These are phyloP conservation scores for Leishmania arabica DNA, from an alignment of 208 protist species.

Conservation along the genomic window DNA sequence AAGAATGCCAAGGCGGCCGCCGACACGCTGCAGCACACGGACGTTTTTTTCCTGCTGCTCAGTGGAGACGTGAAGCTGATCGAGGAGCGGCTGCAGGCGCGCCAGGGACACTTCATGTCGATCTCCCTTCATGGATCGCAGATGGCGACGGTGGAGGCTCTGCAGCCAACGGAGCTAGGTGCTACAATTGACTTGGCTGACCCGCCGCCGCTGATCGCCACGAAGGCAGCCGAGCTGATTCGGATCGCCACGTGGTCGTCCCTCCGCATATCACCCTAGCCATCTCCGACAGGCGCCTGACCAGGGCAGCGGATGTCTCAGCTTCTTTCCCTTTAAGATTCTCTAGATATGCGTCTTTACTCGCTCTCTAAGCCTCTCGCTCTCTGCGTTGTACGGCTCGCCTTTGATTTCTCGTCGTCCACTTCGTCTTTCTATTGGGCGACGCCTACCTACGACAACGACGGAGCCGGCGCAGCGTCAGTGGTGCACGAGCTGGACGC, in stretches of 20 bases:
- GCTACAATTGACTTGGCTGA: constrained; percentile 32
- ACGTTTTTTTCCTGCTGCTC: constrained; percentile 65
- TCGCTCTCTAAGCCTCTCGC: not conserved
- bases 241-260: not conserved
- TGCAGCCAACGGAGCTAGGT: constrained; percentile 43
- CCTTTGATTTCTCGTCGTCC: too few relatives aligned
- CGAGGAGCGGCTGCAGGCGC: constrained; percentile 34
- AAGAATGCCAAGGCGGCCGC: not conserved
- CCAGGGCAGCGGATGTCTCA: too few relatives aligned
- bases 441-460: not conserved
- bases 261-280: not conserved
- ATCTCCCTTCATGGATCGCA: constrained; percentile 61
- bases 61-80: constrained; percentile 36
- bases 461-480: not conserved
- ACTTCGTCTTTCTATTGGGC: not conserved
- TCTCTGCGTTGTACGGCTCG: not conserved
- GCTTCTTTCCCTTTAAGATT: too few relatives aligned
- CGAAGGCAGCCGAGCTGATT: constrained; percentile 30
- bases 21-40: constrained; percentile 5
- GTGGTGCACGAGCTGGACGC: not conserved
- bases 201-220: constrained; percentile 27
- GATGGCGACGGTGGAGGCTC: constrained; percentile 51
- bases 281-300: too few relatives aligned
- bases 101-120: constrained; percentile 73
- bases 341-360: too few relatives aligned